Base-by-base conservation (phyloP, 306 rosid genomes). In the Amphicarpaea edgeworthii region DNA sequence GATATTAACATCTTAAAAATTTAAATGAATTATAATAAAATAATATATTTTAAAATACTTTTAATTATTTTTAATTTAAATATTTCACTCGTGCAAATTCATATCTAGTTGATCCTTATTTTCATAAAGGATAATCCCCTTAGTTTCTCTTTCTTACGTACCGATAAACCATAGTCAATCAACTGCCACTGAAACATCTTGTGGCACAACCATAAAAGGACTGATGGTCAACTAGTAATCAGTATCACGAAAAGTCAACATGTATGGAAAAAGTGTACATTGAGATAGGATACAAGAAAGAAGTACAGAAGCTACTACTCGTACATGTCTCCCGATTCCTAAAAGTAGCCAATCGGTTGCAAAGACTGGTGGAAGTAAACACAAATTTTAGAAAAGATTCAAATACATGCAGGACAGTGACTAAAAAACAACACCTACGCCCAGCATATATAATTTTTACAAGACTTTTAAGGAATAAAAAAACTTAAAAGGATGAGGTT, bases 391-490 rank as follows among this genome's bases (percentile, higher is more conserved):
- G 30, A 55, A 77, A 59, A 63, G 55, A 63, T 86, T 73, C 76
- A 78, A 57, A 84, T 78, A 83, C 78, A 83, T 84, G 90, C 89
- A 82, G 87, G 91, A 76, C 87, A 41, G 75, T 81, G 86, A 87
- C 83, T 75, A 57, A 60, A 81, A 72, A 64, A 82, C 82, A 69
- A 80, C 72, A 75, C 90, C 75, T 77, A 84, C 78, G 80, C 81
- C 83, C 91, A 15, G 75, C 83, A 65, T 55, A 65, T 55, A 45
- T 34, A 9, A 26, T 58, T 43, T 67, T 72, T 61, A 63, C 78
- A 40, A 58, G 21, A 68, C 70, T 75, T 20, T 15, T 42, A 68
- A 50, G 68, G 43, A 59, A 59, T 37, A 26, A 62, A 68, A 58
- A 54, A 69, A 53, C 70, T 59, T 34, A 65, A 30, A 72, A 53